These are phyloP conservation scores for Lanmaoa rubissima DNA, from an alignment of 768 basidiomycete species.

Conservation along the genomic window DNA sequence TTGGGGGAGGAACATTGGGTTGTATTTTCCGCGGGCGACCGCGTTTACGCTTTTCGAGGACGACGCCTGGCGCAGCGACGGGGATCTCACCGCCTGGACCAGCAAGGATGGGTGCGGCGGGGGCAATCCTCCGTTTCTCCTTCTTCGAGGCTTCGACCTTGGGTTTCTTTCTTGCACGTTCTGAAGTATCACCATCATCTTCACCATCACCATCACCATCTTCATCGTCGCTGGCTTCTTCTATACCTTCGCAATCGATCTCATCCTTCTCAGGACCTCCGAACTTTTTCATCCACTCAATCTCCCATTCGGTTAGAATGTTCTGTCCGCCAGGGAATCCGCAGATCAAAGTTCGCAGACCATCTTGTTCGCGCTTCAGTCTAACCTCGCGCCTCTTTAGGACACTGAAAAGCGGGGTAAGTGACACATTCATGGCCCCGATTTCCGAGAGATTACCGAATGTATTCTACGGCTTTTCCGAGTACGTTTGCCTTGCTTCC, in stretches of 20 bases:
- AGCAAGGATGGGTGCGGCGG: slow-evolving; percentile 22
- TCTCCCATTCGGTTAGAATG: slow-evolving; percentile 72
- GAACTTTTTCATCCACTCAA: slow-evolving; percentile 68
- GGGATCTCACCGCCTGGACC: slow-evolving; percentile 22
- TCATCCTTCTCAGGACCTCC: slow-evolving; percentile 76
- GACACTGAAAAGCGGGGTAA: slow-evolving; percentile 45
- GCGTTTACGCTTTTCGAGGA: slow-evolving; percentile 79
- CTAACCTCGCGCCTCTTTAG: slow-evolving; percentile 75
- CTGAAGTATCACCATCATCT: slow-evolving; percentile 39
- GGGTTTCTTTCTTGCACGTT: slow-evolving; percentile 60
- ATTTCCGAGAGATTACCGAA: slow-evolving; percentile 42
- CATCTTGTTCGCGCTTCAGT: slow-evolving; percentile 71
- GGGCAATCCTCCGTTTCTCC: slow-evolving; percentile 37
- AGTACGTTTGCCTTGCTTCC: slow-evolving; percentile 90
- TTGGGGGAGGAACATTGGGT: slow-evolving; percentile 40
- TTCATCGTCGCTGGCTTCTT: slow-evolving; percentile 43
- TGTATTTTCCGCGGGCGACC: slow-evolving; percentile 77
- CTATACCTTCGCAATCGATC: slow-evolving; percentile 48
- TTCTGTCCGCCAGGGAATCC: slow-evolving; percentile 75
- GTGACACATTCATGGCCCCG: neutral
- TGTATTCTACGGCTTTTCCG: slow-evolving; percentile 90
- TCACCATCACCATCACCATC: slow-evolving; percentile 43
- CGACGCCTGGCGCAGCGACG: slow-evolving; percentile 30
- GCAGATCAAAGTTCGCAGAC: slow-evolving; percentile 62
- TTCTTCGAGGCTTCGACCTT: slow-evolving; percentile 50